These are phyloP conservation scores for Cetradonia linearis DNA, from an alignment of 495 filamentous ascomycete genomes.

Conservation along the genomic window DNA sequence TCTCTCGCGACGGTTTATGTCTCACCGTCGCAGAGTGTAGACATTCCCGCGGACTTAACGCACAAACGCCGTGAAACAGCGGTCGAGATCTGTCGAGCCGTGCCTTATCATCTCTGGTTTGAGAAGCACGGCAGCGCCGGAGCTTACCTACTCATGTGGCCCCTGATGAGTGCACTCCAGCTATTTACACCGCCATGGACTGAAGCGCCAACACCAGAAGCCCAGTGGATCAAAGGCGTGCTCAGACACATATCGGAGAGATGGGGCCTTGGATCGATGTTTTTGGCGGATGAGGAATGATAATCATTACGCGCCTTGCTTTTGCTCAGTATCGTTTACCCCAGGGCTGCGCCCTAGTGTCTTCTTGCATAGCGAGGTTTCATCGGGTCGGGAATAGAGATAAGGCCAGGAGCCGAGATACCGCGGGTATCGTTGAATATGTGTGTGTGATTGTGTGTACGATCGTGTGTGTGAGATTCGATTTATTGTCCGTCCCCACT, in stretches of 20 bases:
- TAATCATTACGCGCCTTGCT: background rate
- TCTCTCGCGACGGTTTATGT: background rate
- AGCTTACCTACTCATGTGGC: slow-evolving; percentile 9
- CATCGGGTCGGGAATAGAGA: background rate
- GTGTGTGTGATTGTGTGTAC: no score
- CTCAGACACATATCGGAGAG: background rate
- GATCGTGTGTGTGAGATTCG: no score
- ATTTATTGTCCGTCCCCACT: no score
- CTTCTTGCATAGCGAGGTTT: background rate
- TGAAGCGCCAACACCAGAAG: background rate
- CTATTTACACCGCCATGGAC: slow-evolving; percentile 6
- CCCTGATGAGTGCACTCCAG: slow-evolving; percentile 4
- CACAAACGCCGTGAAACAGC: slow-evolving; percentile 4
- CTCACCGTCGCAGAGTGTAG: background rate
- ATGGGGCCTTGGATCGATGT: slow-evolving; percentile 11
- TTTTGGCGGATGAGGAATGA: background rate
- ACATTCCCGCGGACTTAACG: background rate
- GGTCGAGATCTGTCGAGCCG: slow-evolving; percentile 10
- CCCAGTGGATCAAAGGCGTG: slow-evolving; percentile 11
- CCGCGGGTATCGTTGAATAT: background rate
- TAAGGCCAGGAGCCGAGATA: background rate
- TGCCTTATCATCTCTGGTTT: slow-evolving; percentile 13
- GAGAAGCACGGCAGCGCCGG: slow-evolving; percentile 14
- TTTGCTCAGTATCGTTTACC: background rate
- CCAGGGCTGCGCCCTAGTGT: background rate